Conservation (phyloP, 148 eudicot species). For the Vaccinium macrocarpon region DNA sequence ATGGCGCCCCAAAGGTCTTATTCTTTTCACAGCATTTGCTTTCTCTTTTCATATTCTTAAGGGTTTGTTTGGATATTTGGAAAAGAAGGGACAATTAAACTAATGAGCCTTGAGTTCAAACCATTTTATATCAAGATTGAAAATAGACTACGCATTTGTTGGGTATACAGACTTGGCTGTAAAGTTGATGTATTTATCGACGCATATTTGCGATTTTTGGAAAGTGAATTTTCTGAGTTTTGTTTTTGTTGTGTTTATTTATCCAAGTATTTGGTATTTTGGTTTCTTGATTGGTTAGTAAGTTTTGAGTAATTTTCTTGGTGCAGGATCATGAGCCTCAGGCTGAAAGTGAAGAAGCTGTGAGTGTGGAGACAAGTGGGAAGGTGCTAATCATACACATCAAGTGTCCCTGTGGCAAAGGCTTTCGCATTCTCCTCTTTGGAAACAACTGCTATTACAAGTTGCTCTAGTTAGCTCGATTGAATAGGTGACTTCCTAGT, state of each 20-base stretch:
- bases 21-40: background rate
- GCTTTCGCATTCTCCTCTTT: constrained; percentile 10
- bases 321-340: background rate
- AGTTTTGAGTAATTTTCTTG: background rate
- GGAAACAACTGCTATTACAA: constrained; percentile 22
- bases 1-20: constrained; percentile 4
- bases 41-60: background rate
- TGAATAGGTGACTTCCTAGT: background rate
- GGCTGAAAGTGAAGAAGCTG: constrained; percentile 13
- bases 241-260: background rate
- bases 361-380: constrained; percentile 24
- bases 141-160: too few relatives aligned
- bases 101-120: too few relatives aligned
- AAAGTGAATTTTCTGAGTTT: background rate
- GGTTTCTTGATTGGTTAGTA: background rate
- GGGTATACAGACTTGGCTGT: too few relatives aligned
- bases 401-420: constrained; percentile 22
- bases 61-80: too few relatives aligned
- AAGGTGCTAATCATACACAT: constrained; percentile 12
- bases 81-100: too few relatives aligned
- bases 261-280: background rate
- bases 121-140: background rate
- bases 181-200: too few relatives aligned
- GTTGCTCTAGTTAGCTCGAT: constrained; percentile 6
- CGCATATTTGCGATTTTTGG: background rate